Evolutionary conservation across 352 stramenopile genomes (phyloP).

Genomic region (Aphanomyces invadans): DNA sequence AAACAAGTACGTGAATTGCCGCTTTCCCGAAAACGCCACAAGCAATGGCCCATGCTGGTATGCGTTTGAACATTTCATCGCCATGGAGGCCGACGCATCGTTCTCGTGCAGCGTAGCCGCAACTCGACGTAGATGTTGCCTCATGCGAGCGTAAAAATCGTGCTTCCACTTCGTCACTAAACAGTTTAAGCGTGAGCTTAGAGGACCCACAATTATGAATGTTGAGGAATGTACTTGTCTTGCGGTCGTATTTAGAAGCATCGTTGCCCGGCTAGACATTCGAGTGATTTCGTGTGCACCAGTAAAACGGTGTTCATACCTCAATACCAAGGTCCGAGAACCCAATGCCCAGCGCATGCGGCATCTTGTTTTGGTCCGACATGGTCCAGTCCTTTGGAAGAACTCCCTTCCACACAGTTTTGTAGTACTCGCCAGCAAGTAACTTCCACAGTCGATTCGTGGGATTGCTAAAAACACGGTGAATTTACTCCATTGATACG

Average conservation of each 20-base stretch:
- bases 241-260: constrained; percentile 64
- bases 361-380: constrained; percentile 64
- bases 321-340: constrained; percentile 80
- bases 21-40: constrained; percentile 81
- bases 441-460: constrained; percentile 86
- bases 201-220: constrained; percentile 1
- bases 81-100: not conserved
- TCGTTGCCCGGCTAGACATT: constrained; percentile 78
- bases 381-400: constrained; percentile 48
- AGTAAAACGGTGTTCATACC: constrained; percentile 32
- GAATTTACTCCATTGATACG: not conserved
- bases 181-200: not conserved
- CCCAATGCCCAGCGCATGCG: constrained; percentile 49
- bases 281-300: too few species aligned
- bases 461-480: constrained; percentile 56
- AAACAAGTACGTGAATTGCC: constrained; percentile 81
- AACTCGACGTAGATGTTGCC: constrained; percentile 44
- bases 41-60: constrained; percentile 50
- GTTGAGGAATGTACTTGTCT: constrained; percentile 40
- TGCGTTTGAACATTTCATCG: constrained; percentile 28
- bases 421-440: constrained; percentile 52
- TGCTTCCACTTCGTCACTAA: constrained; percentile 54
- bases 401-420: too few species aligned
- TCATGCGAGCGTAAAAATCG: constrained; percentile 53
- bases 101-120: constrained; percentile 36